Conservation (phyloP, 2,329 filamentous ascomycete genomes). For the Trichoderma koningiopsis region DNA sequence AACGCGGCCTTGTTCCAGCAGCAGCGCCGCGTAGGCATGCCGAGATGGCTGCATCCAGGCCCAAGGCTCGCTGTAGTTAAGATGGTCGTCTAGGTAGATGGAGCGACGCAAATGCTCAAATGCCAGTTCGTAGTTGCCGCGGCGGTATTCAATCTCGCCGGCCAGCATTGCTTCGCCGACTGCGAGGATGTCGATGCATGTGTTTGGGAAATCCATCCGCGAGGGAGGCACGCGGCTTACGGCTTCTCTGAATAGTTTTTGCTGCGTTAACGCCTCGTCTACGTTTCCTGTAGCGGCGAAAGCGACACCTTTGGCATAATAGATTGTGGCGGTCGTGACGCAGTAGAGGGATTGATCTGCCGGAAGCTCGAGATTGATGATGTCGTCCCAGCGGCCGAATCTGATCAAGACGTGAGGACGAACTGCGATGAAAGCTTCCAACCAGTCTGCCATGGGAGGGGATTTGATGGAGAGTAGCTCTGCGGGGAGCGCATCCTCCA, state of each 20-base stretch:
- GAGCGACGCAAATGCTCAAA: conserved; percentile 59
- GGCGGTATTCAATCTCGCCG: conserved; percentile 71
- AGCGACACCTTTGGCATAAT: conserved; percentile 70
- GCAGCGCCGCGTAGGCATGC: conserved; percentile 67
- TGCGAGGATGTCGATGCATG: conserved; percentile 52
- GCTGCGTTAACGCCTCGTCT: conserved; percentile 54
- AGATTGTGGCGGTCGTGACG: conserved; percentile 65
- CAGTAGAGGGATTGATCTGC: conserved; percentile 61
- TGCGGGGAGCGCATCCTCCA: background rate
- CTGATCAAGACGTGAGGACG: conserved; percentile 64
- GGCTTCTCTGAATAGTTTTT: background rate
- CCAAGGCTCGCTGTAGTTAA: conserved; percentile 74
- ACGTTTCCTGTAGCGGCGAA: conserved; percentile 60
- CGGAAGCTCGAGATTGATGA: conserved; percentile 59
- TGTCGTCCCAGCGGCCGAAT: conserved; percentile 70
- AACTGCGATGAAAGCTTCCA: conserved; percentile 3
- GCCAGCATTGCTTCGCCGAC: conserved; percentile 67
- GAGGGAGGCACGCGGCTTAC: background rate
- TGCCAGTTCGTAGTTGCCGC: conserved; percentile 57
- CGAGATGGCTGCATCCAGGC: conserved; percentile 74
- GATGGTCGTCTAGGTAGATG: conserved; percentile 58
- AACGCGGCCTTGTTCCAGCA: conserved; percentile 63
- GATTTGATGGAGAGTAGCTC: background rate
- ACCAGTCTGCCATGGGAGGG: background rate
- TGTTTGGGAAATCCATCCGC: background rate